phyloP scores from a whole-genome alignment of 352 stramenopile genomes.

The Phytopythium delawarense region DNA sequence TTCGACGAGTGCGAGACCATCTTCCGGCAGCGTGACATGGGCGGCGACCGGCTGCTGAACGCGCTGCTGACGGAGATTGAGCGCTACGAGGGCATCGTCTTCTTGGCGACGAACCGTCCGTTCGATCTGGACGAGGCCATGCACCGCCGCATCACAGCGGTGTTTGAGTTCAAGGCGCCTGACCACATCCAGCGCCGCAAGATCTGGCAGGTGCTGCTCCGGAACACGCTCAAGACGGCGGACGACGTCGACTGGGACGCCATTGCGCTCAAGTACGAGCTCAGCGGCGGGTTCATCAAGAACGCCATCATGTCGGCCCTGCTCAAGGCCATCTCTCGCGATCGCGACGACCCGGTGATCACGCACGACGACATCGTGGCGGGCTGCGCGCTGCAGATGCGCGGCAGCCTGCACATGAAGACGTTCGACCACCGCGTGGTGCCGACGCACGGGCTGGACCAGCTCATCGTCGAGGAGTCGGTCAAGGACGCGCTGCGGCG shows the following conservation, averaged over 20 bases:
- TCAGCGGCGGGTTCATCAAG: slow-evolving; percentile 90
- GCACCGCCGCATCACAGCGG: slow-evolving; percentile 86
- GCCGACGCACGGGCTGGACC: slow-evolving; percentile 63
- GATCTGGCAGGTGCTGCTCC: slow-evolving; percentile 81
- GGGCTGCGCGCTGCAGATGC: slow-evolving; percentile 83
- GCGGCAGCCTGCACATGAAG: slow-evolving; percentile 87
- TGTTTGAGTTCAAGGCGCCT: slow-evolving; percentile 86
- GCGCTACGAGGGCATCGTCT: slow-evolving; percentile 86
- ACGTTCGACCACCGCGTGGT: slow-evolving; percentile 86
- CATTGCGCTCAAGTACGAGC: slow-evolving; percentile 84
- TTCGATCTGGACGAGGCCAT: slow-evolving; percentile 89
- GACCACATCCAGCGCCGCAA: slow-evolving; percentile 77
- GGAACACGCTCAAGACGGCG: slow-evolving; percentile 40
- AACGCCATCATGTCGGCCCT: slow-evolving; percentile 86
- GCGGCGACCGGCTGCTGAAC: slow-evolving; percentile 75
- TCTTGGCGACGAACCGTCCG: slow-evolving; percentile 85
- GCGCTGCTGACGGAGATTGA: slow-evolving; percentile 88
- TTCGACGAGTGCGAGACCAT: slow-evolving; percentile 90
- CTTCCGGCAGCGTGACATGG: slow-evolving; percentile 80
- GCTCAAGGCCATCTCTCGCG: slow-evolving; percentile 67
- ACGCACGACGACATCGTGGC: slow-evolving; percentile 72
- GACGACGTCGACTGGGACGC: slow-evolving; percentile 81
- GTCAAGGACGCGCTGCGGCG: slow-evolving; percentile 66
- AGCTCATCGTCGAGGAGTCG: slow-evolving; percentile 60
- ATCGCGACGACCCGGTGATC: slow-evolving; percentile 57